These are phyloP conservation scores for Nitzschia sp. DNA, from an alignment of 108 stramenopile genomes.

Conservation along the genomic window DNA sequence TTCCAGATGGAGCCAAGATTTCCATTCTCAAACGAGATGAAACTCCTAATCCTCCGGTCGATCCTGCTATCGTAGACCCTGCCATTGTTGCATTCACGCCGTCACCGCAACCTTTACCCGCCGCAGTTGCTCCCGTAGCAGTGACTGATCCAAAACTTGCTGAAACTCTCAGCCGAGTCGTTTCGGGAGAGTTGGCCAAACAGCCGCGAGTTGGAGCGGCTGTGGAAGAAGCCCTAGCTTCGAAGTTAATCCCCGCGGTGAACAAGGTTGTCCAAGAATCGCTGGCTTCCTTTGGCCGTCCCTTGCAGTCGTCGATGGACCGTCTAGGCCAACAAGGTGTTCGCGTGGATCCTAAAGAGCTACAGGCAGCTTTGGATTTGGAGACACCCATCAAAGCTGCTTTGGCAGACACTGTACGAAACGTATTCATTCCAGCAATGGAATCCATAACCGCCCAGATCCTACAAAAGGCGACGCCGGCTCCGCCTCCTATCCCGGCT, in stretches of 20 bases:
- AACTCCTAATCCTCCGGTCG: conserved; percentile 3
- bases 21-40: conserved; percentile 55
- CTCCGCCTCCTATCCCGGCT: conserved; percentile 9
- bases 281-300: conserved; percentile 38
- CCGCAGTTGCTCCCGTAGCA: neutral
- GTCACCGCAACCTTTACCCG: neutral
- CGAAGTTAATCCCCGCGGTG: conserved; percentile 43
- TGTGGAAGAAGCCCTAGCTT: conserved; percentile 45
- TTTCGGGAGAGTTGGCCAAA: conserved; percentile 17
- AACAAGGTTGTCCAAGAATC: conserved; percentile 42
- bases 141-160: neutral
- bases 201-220: conserved; percentile 3
- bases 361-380: conserved; percentile 40
- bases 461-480: conserved; percentile 48
- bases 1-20: conserved; percentile 42
- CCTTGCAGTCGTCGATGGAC: conserved; percentile 51
- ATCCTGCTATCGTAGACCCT: conserved; percentile 24
- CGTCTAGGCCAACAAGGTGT: conserved; percentile 49
- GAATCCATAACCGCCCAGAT: conserved; percentile 73
- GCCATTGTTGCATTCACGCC: conserved; percentile 4
- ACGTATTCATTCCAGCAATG: conserved; percentile 74
- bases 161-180: neutral
- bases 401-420: conserved; percentile 56
- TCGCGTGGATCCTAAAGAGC: conserved; percentile 39
- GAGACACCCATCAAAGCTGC: conserved; percentile 50